Evolutionary conservation across 2,329 filamentous ascomycete species (phyloP), one percentile per base, ranked within the genome.

Genomic region (Podosphaera leucotricha): DNA sequence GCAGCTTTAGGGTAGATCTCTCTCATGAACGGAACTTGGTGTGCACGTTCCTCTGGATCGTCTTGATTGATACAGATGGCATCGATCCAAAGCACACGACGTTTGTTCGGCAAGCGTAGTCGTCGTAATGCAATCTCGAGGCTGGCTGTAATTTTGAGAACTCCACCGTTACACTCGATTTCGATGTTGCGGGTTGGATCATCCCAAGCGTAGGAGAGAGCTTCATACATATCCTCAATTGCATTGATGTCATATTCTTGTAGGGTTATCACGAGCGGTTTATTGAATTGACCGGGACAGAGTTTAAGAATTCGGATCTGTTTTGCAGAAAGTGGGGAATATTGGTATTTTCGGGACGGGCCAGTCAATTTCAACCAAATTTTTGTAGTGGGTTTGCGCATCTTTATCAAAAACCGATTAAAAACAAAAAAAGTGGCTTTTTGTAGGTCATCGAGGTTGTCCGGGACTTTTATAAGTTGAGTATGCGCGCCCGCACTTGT

Each of bases 131-230:
- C 44, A n/a, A 41, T 24, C 6, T 37, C 26, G 21, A 48, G 39
- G 44, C 33, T 38, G 15, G n/a, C 8, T 13, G 44, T 42, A 6
- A 48, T 43, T 2, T 38, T 36, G 10, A 46, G 41, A 11, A 20
- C 13, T 6, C 37, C 41, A 22, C 43, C 44, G 26, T 46, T 36
- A 38, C 46, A 47, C 16, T 41, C 45, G 18, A 47, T 44, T 2
- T 22, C 38, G 36, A 41, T 44, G 8, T 35, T 41, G 18, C 20
- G 39, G 6, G 40, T 44, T 36, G 47, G 38, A 39, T 48, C 38
- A 19, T 46, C 46, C 47, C 47, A 49, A 16, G 47, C 47, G 26
- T 49, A 49, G 4, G 46, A 49, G 19, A 49, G 37, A 15, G 47
- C 47, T 13, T 49, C 41, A 39, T 47, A 49, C 20, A 38, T 45